A percentile compares a stretch with the other conserved stretches of the same genome.
Conservation (phyloP, 2,329 filamentous ascomycete genomes). For the Aschersonia sp. region DNA sequence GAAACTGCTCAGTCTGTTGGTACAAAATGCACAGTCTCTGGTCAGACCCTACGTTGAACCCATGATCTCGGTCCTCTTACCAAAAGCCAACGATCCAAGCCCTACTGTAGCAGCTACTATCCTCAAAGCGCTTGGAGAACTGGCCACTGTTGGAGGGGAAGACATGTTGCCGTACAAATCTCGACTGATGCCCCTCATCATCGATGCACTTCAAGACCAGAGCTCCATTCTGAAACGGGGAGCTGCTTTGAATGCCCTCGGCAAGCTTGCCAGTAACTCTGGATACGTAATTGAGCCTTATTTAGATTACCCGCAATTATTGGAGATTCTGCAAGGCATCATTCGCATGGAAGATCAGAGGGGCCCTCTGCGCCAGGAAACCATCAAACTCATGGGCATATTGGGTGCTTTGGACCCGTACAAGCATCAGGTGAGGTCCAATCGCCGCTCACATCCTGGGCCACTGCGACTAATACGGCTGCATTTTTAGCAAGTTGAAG, state of each 20-base stretch:
- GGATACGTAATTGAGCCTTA: slow-evolving; percentile 97
- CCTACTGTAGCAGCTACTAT: slow-evolving; percentile 86
- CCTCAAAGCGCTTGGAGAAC: slow-evolving; percentile 85
- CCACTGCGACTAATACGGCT: neutral
- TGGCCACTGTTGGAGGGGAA: slow-evolving; percentile 84
- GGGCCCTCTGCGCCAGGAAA: slow-evolving; percentile 75
- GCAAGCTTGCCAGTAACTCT: slow-evolving; percentile 86
- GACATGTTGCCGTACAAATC: slow-evolving; percentile 90
- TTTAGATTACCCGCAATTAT: slow-evolving; percentile 81
- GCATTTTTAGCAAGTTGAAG: slow-evolving; percentile 54
- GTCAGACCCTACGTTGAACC: slow-evolving; percentile 96
- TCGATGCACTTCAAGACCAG: slow-evolving; percentile 86
- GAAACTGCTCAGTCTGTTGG: slow-evolving; percentile 79
- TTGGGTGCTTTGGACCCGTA: slow-evolving; percentile 91
- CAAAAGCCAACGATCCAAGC: slow-evolving; percentile 75
- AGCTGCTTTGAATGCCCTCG: slow-evolving; percentile 77
- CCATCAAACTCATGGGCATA: slow-evolving; percentile 92
- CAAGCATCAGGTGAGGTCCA: slow-evolving; percentile 53
- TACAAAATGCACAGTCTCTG: slow-evolving; percentile 80
- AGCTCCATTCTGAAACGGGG: slow-evolving; percentile 82
- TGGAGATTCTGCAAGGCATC: slow-evolving; percentile 85
- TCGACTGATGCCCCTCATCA: slow-evolving; percentile 84
- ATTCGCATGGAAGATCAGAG: slow-evolving; percentile 81
- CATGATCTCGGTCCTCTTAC: slow-evolving; percentile 87
- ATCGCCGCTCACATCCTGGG: slow-evolving; percentile 1